Base-by-base conservation (phyloP, 2,329 filamentous ascomycete genomes). In the Bertia moriformis region DNA sequence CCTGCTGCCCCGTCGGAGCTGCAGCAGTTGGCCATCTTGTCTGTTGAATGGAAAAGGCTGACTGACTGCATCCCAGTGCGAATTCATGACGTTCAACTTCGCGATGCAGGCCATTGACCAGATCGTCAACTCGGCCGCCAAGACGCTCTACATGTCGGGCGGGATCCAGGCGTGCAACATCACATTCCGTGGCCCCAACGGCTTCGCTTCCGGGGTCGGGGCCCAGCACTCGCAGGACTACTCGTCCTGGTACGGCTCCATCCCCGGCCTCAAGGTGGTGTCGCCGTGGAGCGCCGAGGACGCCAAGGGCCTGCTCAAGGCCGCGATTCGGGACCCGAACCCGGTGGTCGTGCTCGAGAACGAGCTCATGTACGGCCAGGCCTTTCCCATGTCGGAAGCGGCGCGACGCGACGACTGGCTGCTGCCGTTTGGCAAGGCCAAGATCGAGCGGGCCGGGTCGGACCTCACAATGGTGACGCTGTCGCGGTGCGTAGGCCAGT, bases 41-140 rank as follows among this genome's bases (percentile, higher is more conserved):
- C 19, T 18, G 14, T 33, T 29, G 37, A 39, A 10, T 7, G 14
- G 10, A 17, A n/a, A 14, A n/a, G 4, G 22, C 39, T 38, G 24
- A 7, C n/a, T 24, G 17, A 39, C 17, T 18, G 5, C 20, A 18
- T 3, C 44, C 7, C 48, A 91, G 85, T 91, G 83, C 75, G 91
- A 98, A 70, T 98, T 98, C 74, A 98, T 98, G 91, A 98, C 91
- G 56, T 96, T 94, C 78, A 98, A 98, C 77, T 96, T 96, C 60
- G 89, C 89, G 63, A 98, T 98, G 91, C 91, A 98, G 70, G 86
- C 91, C 59, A 98, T 98, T 63, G 91, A 98, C 62, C 91, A 98
- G 63, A 85, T 98, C 60, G 88, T 98, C 77, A 98, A 98, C 78
- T 96, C 89, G 38, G 91, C 73, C 51, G 91, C 87, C 57, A 98